These are phyloP conservation scores for Salvia sclarea DNA, from an alignment of 305 asterid genomes.

Conservation along the genomic window DNA sequence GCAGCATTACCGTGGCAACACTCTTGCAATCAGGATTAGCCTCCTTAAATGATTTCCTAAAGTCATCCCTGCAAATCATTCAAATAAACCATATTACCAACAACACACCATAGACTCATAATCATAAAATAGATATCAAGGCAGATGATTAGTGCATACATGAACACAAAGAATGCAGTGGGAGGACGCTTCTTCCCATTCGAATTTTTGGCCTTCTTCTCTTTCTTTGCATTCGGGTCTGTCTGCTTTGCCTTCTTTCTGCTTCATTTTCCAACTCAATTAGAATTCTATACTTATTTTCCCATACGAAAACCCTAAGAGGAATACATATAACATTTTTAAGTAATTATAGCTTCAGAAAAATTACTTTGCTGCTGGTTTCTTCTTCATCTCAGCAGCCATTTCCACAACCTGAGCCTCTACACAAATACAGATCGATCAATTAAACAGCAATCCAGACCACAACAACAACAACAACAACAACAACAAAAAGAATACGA, in stretches of 20 bases:
- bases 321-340: not conserved
- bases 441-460: not conserved
- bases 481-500: not conserved
- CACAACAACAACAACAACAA: not conserved
- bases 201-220: constrained; percentile 45
- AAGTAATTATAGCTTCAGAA: not conserved
- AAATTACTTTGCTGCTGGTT: constrained; percentile 47
- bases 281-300: not conserved
- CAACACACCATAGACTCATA: not conserved
- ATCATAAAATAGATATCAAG: not conserved
- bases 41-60: constrained; percentile 67
- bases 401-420: constrained; percentile 68
- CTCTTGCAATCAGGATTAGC: constrained; percentile 79
- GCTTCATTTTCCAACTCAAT: constrained; percentile 2
- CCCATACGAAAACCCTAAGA: not conserved
- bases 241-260: constrained; percentile 48
- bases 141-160: constrained; percentile 35
- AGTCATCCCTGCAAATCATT: constrained; percentile 56
- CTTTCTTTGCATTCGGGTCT: constrained; percentile 48
- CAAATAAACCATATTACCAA: not conserved
- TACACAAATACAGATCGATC: constrained; percentile 21
- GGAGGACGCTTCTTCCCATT: constrained; percentile 69
- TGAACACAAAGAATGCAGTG: constrained; percentile 83
- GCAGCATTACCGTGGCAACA: constrained; percentile 48
- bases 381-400: constrained; percentile 52